These are phyloP conservation scores for Emmonsiellopsis sp. DNA, from an alignment of 2,329 filamentous ascomycete species.

Conservation along the genomic window DNA sequence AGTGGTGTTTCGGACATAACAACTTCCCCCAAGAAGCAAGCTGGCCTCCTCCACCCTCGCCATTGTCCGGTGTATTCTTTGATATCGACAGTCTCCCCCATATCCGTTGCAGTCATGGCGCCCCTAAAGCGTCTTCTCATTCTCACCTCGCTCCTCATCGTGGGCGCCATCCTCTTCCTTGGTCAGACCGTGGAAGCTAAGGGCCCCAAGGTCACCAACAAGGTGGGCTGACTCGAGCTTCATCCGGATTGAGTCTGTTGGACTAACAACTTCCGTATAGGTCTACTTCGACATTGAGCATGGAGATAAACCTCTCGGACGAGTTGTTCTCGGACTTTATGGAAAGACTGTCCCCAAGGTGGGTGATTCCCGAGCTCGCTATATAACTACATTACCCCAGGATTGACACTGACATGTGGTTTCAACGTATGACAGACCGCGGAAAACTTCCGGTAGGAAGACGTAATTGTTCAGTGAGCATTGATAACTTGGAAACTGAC, in stretches of 20 bases:
- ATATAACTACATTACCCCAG: conserved; percentile 10
- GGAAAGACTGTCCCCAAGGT: conserved; percentile 60
- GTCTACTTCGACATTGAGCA: conserved; percentile 59
- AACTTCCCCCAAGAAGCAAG: conserved; percentile 21
- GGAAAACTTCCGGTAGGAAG: conserved; percentile 51
- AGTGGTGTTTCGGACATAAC: not conserved
- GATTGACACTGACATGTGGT: not conserved
- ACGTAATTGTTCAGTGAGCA: not conserved
- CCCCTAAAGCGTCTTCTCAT: conserved; percentile 61
- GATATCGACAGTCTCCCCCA: not conserved
- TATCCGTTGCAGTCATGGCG: conserved; percentile 49
- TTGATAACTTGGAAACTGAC: not conserved
- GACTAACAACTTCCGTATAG: conserved; percentile 19
- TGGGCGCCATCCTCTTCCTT: conserved; percentile 65
- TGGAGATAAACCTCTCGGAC: conserved; percentile 51
- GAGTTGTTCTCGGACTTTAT: conserved; percentile 56
- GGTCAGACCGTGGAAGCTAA: conserved; percentile 67
- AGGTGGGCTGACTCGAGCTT: conserved; percentile 41
- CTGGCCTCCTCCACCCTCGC: conserved; percentile 19
- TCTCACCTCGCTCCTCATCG: conserved; percentile 65
- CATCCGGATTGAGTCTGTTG: not conserved
- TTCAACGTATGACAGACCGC: conserved; percentile 39
- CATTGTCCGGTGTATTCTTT: not conserved
- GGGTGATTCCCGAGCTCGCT: conserved; percentile 8
- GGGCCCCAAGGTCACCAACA: conserved; percentile 91